These are phyloP conservation scores for Coemansia sp. DNA, from an alignment of 192 early-diverging fungal genomes.

Conservation along the genomic window DNA sequence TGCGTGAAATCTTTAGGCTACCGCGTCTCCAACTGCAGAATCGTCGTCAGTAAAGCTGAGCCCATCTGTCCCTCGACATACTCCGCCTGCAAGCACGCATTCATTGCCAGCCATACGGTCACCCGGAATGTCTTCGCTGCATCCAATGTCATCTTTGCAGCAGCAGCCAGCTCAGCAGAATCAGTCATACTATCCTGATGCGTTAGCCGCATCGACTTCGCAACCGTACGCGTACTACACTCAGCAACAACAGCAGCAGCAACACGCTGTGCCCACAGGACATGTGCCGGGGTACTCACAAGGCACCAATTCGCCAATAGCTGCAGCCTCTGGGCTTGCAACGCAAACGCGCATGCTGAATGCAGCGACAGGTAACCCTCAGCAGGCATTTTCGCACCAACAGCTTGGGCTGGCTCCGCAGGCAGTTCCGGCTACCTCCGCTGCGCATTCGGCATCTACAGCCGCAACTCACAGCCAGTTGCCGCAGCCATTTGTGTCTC, in stretches of 20 bases:
- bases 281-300: conserved; percentile 19
- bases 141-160: conserved; percentile 11
- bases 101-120: conserved; percentile 42
- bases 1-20: too few species aligned
- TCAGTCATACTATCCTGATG: conserved; percentile 16
- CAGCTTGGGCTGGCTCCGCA: conserved; percentile 25
- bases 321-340: conserved; percentile 13
- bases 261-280: conserved; percentile 17
- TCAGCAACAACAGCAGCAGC: conserved; percentile 14
- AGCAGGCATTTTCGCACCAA: conserved; percentile 19
- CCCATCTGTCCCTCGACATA: conserved; percentile 17
- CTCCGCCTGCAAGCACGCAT: conserved; percentile 26
- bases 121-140: conserved; percentile 15
- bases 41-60: conserved; percentile 28
- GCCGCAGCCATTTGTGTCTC: conserved; percentile 34
- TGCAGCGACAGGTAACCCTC: conserved; percentile 4
- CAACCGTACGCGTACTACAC: conserved; percentile 16
- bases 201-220: background rate
- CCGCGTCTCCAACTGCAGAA: conserved; percentile 33
- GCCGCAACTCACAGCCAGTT: conserved; percentile 23
- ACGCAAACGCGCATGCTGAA: conserved; percentile 3
- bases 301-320: conserved; percentile 3
- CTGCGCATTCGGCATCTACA: background rate
- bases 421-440: conserved; percentile 11
- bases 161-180: conserved; percentile 24